phyloP scores from a whole-genome alignment of 2,329 filamentous ascomycete species.

The Sodiomyces alkalinus region DNA sequence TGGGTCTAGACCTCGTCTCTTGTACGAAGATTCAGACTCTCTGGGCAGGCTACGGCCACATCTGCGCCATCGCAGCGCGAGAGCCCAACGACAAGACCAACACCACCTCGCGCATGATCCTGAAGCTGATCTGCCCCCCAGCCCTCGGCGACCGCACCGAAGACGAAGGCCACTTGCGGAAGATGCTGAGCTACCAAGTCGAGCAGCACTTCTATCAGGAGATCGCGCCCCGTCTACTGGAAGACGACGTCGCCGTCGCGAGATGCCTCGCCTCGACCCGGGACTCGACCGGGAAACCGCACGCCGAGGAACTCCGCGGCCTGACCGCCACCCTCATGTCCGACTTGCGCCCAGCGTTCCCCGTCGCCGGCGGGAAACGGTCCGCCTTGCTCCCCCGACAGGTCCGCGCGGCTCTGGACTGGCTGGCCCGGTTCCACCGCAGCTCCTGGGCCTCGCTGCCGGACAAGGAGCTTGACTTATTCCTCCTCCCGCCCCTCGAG shows the following conservation, averaged over 20 bases:
- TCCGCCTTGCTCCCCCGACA: slow-evolving; percentile 29
- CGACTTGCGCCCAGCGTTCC: slow-evolving; percentile 37
- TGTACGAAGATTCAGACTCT: slow-evolving; percentile 24
- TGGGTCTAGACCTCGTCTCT: slow-evolving; percentile 23
- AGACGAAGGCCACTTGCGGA: slow-evolving; percentile 50
- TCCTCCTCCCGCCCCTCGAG: slow-evolving; percentile 39
- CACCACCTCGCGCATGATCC: slow-evolving; percentile 25
- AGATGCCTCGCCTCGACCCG: slow-evolving; percentile 30
- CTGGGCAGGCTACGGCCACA: slow-evolving; percentile 39
- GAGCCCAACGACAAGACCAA: slow-evolving; percentile 12
- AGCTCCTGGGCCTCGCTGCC: slow-evolving; percentile 28
- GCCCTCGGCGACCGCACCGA: slow-evolving; percentile 8
- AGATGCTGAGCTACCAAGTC: slow-evolving; percentile 51
- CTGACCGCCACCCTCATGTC: slow-evolving; percentile 40
- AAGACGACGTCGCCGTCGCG: slow-evolving; percentile 28
- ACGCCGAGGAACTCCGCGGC: slow-evolving; percentile 16
- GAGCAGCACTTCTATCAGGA: slow-evolving; percentile 50
- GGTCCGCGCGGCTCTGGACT: slow-evolving; percentile 39
- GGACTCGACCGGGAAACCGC: slow-evolving; percentile 10
- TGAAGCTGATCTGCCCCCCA: slow-evolving; percentile 47
- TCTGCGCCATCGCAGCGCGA: slow-evolving; percentile 36
- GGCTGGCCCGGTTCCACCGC: slow-evolving; percentile 47
- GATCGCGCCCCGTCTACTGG: slow-evolving; percentile 32
- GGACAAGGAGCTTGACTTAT: slow-evolving; percentile 14
- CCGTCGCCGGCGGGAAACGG: slow-evolving; percentile 40